Evolutionary conservation across 495 filamentous ascomycete species (phyloP), one percentile per base, ranked within the genome.

Genomic region (Letharia columbiana): DNA sequence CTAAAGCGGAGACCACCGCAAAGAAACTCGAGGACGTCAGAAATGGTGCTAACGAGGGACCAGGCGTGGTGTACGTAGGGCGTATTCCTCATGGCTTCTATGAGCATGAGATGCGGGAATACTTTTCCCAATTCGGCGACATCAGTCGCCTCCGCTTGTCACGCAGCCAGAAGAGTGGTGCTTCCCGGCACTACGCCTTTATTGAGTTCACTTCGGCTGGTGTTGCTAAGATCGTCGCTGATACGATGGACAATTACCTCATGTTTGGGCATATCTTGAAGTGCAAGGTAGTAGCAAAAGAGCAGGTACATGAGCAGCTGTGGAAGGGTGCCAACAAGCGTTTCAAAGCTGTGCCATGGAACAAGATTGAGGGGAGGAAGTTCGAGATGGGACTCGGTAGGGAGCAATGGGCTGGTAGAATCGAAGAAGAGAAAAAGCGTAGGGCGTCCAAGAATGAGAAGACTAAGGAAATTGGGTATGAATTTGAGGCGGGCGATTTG

Each of bases 241-340:
- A 87, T 70, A 96, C 94, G 4, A 98, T 98, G 95, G 84, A 98
- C 78, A 96, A 94, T 78, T 98, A 98, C 74, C 87, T 98, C 20
- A 83, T 98, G 72, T 97, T 94, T 75, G 89, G 90, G 13, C 92
- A 95, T 73, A 88, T 98, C 69, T 78, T 98, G 66, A 90, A 93
- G 73, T 92, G 90, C 77, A 89, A 91, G 75, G 77, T 83, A 41
- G 83, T 98, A 11, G 84, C 90, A 3, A 73, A 81, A 31, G 89
- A 88, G 66, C 87, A 94, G 71, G 79, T 96, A 45, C 89, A 94
- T 74, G 83, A 85, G 37, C 79, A 89, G 59, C 75, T 98, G 65
- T 98, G 89, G 82, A 89, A 91, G 77, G 92, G 91, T 44, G 88
- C 89, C 66, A 92, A 92, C 75, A 86, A 84, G 69, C 87, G 91